Evolutionary conservation across 805 yeast species (phyloP).

Genomic region (Ogataea dorogensis): DNA sequence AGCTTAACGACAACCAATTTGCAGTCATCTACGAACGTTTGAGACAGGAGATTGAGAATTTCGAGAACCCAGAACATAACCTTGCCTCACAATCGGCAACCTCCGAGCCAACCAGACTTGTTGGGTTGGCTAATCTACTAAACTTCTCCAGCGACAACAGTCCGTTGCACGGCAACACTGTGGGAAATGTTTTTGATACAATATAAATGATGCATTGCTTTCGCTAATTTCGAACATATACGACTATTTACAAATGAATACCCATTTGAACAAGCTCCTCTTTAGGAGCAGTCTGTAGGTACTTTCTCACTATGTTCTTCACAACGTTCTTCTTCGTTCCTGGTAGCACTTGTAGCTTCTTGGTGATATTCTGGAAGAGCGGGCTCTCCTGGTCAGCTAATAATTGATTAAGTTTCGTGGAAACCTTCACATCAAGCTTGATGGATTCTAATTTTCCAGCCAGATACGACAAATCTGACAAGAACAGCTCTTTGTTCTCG

Average conservation of each 20-base stretch:
- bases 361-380: slow-evolving; percentile 37
- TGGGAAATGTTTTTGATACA: slow-evolving; percentile 30
- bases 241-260: slow-evolving; percentile 18
- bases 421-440: slow-evolving; percentile 21
- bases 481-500: slow-evolving; percentile 33
- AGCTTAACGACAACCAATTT: slow-evolving; percentile 31
- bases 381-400: slow-evolving; percentile 34
- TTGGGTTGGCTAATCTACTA: slow-evolving; percentile 29
- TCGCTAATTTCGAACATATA: slow-evolving; percentile 10
- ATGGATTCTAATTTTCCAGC: slow-evolving; percentile 23
- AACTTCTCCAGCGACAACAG: slow-evolving; percentile 32
- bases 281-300: slow-evolving; percentile 30
- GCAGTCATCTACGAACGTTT: slow-evolving; percentile 25
- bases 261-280: slow-evolving; percentile 30
- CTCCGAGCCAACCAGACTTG: slow-evolving; percentile 17
- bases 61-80: slow-evolving; percentile 24
- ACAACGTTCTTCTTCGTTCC: slow-evolving; percentile 52
- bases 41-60: slow-evolving; percentile 28
- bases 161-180: slow-evolving; percentile 29
- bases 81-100: slow-evolving; percentile 4
- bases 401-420: slow-evolving; percentile 18
- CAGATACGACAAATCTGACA: slow-evolving; percentile 26
- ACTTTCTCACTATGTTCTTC: slow-evolving; percentile 73
- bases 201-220: slow-evolving; percentile 16
- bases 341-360: slow-evolving; percentile 35